Evolutionary conservation across 192 early-diverging fungal species (phyloP), one percentile per base, ranked within the genome.

Genomic region (Rhizoclosmatium globosum): DNA sequence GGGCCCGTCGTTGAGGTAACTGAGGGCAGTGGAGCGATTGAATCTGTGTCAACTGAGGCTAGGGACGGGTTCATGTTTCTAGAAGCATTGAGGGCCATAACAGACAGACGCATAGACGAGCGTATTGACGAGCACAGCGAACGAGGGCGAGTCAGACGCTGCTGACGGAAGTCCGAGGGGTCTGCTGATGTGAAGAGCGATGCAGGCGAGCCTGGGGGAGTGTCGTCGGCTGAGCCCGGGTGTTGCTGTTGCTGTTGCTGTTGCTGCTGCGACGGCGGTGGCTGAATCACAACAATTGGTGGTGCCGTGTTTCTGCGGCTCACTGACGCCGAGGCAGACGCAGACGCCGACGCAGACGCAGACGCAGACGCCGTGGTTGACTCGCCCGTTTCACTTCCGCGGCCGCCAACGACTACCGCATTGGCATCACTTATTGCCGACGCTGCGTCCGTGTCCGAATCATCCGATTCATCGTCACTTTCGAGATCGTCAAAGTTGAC

Each of bases 401-500:
- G 11, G 61, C 9, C 61, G 61, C 31, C 17, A 39, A 39, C 64
- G 13, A 11, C n/a, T 11, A 17, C 53, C 21, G 39, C 61, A 7
- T 38, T 21, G 11, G n/a, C 61, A 21, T 38, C 39, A 6, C 11
- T 9, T 9, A 9, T 23, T 6, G 61, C 21, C 6, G 15, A 6
- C 6, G n/a, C 61, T 7, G 45, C 39, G 11, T 46, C 65, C 38
- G 17, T 21, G 15, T 45, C 45, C 21, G 17, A 19, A 42, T 45
- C 65, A 41, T 56, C 66, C 9, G 13, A 45, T 41, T 60, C 56
- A 7, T 60, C 59, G 61, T 38, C 61, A 9, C 11, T 21, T 4
- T 62, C 68, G 21, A 79, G 46, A 46, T 74, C 78, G 42, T 79
- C 78, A n/a, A 64, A 64, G 47, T 73, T 65, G 2, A 79, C 46